Evolutionary conservation across 1,284 basidiomycete species (phyloP).

Genomic region (Moesziomyces sp.): DNA sequence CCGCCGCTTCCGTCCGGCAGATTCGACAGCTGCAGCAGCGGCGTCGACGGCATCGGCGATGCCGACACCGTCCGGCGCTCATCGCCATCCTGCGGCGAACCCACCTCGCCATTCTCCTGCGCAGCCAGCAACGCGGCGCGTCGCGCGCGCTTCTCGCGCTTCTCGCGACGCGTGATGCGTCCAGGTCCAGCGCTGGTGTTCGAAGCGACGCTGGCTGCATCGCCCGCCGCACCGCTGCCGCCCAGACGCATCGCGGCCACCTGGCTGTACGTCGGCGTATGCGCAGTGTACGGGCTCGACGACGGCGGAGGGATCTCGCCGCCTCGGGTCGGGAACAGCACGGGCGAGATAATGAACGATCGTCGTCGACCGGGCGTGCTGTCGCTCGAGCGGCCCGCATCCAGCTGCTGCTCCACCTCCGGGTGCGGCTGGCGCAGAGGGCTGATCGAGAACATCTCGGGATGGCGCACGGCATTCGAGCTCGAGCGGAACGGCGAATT

Average conservation of each 20-base stretch:
- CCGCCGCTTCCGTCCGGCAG: constrained; percentile 15
- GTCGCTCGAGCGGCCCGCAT: constrained; percentile 14
- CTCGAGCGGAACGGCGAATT: constrained; percentile 59
- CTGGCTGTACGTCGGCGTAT: constrained; percentile 33
- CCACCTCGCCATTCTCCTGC: constrained; percentile 17
- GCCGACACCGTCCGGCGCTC: constrained; percentile 18
- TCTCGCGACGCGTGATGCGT: constrained; percentile 58
- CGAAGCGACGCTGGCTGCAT: constrained; percentile 38
- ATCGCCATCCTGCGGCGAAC: constrained; percentile 12
- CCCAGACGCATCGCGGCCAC: constrained; percentile 30
- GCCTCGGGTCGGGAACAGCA: constrained; percentile 54
- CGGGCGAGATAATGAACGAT: constrained; percentile 58
- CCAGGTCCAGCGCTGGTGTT: constrained; percentile 44
- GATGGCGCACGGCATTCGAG: constrained; percentile 33
- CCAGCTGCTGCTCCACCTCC: constrained; percentile 12
- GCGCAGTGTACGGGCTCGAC: constrained; percentile 13
- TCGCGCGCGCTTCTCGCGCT: constrained; percentile 53
- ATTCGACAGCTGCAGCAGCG: constrained; percentile 25
- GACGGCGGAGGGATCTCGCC: constrained; percentile 47
- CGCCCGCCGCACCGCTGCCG: constrained; percentile 18
- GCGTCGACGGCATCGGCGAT: constrained; percentile 36
- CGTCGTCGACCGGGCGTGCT: constrained; percentile 28
- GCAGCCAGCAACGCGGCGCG: constrained; percentile 39
- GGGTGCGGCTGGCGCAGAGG: constrained; percentile 32
- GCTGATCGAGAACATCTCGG: constrained; percentile 47